Conservation (phyloP, 495 filamentous ascomycete genomes). For the Chaetomium fimeti region DNA sequence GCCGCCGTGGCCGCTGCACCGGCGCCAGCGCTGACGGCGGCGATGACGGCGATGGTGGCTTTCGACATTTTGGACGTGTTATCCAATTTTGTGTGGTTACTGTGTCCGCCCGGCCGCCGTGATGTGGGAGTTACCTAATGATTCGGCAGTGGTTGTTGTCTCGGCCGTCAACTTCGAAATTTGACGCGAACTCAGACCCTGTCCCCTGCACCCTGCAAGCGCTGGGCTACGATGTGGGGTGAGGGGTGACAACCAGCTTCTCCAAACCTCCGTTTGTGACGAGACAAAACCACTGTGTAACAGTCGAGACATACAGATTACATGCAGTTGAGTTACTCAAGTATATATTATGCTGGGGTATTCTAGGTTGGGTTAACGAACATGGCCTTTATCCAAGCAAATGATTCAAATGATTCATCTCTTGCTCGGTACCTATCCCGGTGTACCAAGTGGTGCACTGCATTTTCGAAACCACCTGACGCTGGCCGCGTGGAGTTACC, state of each 20-base stretch:
- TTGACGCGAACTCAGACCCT: background rate
- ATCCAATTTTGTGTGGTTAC: background rate
- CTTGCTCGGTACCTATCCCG: no score
- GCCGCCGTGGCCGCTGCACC: constrained; percentile 78
- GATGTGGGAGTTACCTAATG: no score
- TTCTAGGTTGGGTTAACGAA: no score
- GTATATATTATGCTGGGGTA: no score
- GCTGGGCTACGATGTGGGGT: background rate
- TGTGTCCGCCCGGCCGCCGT: background rate
- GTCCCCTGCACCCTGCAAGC: constrained; percentile 8
- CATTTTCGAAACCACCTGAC: background rate
- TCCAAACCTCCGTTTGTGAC: background rate
- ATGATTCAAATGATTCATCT: no score
- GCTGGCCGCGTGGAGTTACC: background rate
- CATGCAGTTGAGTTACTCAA: no score
- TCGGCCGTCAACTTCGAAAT: constrained; percentile 1
- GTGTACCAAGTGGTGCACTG: background rate
- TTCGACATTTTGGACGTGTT: constrained; percentile 65
- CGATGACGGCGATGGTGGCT: constrained; percentile 80
- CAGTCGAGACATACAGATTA: no score
- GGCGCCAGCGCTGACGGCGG: constrained; percentile 82
- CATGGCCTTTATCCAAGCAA: no score
- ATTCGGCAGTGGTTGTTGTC: background rate
- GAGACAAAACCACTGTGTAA: background rate
- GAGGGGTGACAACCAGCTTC: no score